Evolutionary conservation across 1,284 basidiomycete genomes (phyloP).

Genomic region (Amylostereum areolatum): DNA sequence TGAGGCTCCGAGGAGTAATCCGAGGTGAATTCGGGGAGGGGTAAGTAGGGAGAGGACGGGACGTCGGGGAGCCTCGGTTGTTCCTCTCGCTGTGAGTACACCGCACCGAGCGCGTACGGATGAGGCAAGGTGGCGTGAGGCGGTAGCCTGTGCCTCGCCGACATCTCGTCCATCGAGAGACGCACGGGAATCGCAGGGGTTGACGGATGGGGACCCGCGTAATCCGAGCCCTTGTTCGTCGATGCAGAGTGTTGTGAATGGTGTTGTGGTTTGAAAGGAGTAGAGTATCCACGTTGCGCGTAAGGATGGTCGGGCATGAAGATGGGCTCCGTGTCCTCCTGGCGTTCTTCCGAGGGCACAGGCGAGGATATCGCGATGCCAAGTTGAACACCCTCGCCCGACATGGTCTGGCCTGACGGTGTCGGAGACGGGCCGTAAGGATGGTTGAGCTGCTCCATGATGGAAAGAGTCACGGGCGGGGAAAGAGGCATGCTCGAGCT

Average conservation of each 20-base stretch:
- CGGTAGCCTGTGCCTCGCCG: constrained; percentile 45
- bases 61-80: no score
- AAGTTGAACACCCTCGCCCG: constrained; percentile 29
- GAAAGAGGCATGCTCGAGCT: not conserved
- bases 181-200: constrained; percentile 7
- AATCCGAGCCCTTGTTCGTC: constrained; percentile 27
- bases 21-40: no score
- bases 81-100: constrained; percentile 1
- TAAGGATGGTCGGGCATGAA: constrained; percentile 51
- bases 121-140: constrained; percentile 34
- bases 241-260: constrained; percentile 9
- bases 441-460: not conserved
- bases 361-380: constrained; percentile 68
- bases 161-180: constrained; percentile 26
- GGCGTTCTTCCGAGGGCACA: constrained; percentile 29
- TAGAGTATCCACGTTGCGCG: constrained; percentile 38
- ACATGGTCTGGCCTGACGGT: constrained; percentile 21
- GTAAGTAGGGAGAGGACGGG: no score
- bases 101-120: constrained; percentile 23
- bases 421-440: constrained; percentile 22
- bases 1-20: no score
- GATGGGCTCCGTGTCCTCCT: constrained; percentile 25
- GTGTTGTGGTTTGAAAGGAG: constrained; percentile 13
- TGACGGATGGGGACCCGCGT: constrained; percentile 41
- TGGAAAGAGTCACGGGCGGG: not conserved